phyloP scores from a whole-genome alignment of 2,329 filamentous ascomycete species.

The Stachybotrys chlorohalonatus region DNA sequence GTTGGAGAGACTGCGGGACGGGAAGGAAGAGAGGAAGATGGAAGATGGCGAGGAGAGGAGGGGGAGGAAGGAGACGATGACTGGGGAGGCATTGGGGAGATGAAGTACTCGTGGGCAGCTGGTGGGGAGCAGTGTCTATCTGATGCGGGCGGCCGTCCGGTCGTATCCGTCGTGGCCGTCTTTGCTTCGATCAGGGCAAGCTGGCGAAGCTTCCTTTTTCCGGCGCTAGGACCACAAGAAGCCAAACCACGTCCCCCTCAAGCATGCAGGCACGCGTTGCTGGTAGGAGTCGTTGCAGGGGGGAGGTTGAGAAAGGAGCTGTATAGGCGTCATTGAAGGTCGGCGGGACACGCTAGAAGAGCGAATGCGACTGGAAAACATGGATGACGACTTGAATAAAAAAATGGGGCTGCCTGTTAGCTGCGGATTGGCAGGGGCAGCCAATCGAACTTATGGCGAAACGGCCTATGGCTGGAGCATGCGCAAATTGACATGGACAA shows the following conservation, averaged over 20 bases:
- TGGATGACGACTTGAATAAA: not conserved
- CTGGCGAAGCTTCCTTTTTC: no score
- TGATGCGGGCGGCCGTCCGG: slow-evolving; percentile 28
- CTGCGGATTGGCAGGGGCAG: no score
- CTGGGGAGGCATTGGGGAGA: slow-evolving; percentile 3
- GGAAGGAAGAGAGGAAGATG: slow-evolving; percentile 7
- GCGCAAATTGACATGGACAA: not conserved
- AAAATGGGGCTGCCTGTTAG: no score
- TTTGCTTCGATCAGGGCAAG: no score
- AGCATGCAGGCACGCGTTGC: no score
- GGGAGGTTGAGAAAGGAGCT: not conserved
- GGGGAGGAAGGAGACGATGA: slow-evolving; percentile 7
- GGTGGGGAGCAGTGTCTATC: not conserved
- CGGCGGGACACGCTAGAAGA: not conserved
- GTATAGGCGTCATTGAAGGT: not conserved
- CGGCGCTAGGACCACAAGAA: not conserved
- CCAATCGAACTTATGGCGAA: no score
- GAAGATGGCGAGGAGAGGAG: slow-evolving; percentile 5
- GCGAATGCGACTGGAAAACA: not conserved
- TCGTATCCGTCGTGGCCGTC: not conserved
- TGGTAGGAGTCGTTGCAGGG: no score
- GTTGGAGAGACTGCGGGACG: slow-evolving; percentile 4
- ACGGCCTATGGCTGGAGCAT: no score
- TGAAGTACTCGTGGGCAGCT: not conserved
- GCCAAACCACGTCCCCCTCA: no score